Conservation (phyloP, 1,284 basidiomycete species). For the Fomes fomentarius region DNA sequence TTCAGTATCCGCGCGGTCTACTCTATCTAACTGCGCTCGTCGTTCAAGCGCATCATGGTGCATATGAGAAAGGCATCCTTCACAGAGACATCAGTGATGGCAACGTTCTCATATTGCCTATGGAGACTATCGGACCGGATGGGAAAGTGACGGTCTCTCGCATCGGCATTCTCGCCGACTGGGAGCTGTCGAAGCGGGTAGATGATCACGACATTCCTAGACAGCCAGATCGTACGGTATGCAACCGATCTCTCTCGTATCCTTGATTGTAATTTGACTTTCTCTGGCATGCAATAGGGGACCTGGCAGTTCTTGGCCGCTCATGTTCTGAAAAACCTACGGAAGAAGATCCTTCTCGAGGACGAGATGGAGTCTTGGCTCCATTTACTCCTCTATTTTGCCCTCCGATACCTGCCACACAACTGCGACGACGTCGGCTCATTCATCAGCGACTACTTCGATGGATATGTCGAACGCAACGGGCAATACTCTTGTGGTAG, state of each 20-base stretch:
- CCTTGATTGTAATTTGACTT: background rate
- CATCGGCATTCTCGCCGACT: conserved; percentile 10
- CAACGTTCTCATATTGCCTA: conserved; percentile 9
- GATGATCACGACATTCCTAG: background rate
- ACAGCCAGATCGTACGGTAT: conserved; percentile 12
- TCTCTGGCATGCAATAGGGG: background rate
- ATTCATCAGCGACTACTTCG: conserved; percentile 17
- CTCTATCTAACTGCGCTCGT: background rate
- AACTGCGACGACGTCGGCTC: conserved; percentile 6
- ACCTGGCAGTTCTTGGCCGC: conserved; percentile 21
- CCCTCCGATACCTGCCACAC: conserved; percentile 11
- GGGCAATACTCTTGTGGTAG: too few species aligned
- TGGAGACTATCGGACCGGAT: background rate
- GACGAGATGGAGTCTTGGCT: conserved; percentile 22
- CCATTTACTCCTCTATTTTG: conserved; percentile 13
- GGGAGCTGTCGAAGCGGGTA: conserved; percentile 14
- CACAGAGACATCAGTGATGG: conserved; percentile 18
- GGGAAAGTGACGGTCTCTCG: background rate
- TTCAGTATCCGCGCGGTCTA: too few species aligned
- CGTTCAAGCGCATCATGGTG: conserved; percentile 7
- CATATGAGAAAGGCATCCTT: conserved; percentile 4
- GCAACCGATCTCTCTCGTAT: background rate
- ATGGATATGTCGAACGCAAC: background rate
- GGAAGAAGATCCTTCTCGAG: background rate
- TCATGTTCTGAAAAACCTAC: background rate